A percentile compares a stretch with the other conserved stretches of the same genome.
phyloP scores from a whole-genome alignment of 2,329 filamentous ascomycete genomes.

The Aspergillus hiratsukae region DNA sequence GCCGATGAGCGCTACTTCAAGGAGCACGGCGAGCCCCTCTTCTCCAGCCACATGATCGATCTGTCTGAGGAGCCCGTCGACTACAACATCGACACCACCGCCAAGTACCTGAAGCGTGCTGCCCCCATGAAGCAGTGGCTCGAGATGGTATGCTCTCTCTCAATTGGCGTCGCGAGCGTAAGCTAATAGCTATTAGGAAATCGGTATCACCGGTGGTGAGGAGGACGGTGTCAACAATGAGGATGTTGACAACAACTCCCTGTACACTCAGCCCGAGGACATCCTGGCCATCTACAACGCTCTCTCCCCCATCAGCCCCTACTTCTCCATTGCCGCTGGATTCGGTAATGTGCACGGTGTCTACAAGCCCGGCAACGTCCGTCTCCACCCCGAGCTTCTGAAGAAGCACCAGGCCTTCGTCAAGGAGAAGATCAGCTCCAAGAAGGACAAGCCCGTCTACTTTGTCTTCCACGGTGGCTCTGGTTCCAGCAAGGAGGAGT shows the following conservation, averaged over 20 bases:
- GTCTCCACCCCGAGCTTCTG: conserved; percentile 91
- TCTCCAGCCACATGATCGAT: conserved; percentile 98
- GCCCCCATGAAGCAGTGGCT: conserved; percentile 98
- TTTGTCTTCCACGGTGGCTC: conserved; percentile 99
- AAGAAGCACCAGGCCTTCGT: conserved; percentile 94
- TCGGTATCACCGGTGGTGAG: conserved; percentile 94
- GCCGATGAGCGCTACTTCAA: conserved; percentile 96
- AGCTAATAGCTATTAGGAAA: conserved; percentile 51
- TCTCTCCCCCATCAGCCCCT: conserved; percentile 78
- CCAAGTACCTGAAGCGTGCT: conserved; percentile 87
- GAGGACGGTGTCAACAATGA: conserved; percentile 99
- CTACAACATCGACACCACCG: conserved; percentile 88
- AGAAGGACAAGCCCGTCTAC: conserved; percentile 89
- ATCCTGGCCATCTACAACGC: conserved; percentile 88
- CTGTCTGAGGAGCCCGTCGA: conserved; percentile 86
- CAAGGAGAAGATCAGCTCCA: conserved; percentile 68
- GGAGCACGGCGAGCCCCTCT: conserved; percentile 83
- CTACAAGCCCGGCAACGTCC: conserved; percentile 97
- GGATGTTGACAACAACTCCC: conserved; percentile 89
- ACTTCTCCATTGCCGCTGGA: conserved; percentile 96
- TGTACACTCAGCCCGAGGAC: conserved; percentile 98
- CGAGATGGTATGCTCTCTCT: conserved; percentile 69
- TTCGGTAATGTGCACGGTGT: conserved; percentile 99
- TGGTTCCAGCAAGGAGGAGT: conserved; percentile 87
- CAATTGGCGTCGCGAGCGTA: not conserved